phyloP scores from a whole-genome alignment of 495 filamentous ascomycete genomes.

The Xylaria nigripes region DNA sequence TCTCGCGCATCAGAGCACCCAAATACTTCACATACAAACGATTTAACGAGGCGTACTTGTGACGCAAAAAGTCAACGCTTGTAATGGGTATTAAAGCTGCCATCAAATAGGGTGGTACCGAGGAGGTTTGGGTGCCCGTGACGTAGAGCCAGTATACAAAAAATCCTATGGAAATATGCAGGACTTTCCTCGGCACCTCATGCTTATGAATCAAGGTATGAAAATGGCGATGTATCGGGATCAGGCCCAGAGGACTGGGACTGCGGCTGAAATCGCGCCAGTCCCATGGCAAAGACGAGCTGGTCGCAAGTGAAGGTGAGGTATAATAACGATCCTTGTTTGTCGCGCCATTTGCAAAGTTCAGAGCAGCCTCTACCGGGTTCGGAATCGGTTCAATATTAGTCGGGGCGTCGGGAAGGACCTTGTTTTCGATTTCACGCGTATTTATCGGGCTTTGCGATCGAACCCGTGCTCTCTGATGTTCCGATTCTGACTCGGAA shows the following conservation, averaged over 20 bases:
- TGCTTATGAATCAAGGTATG: conserved; percentile 66
- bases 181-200: conserved; percentile 65
- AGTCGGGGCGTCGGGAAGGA: conserved; percentile 34
- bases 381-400: not conserved
- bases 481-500: conserved; percentile 36
- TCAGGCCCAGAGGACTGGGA: conserved; percentile 85
- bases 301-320: conserved; percentile 45
- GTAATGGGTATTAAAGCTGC: conserved; percentile 81
- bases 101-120: conserved; percentile 78
- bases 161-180: conserved; percentile 95
- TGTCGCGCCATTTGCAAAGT: conserved; percentile 26
- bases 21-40: conserved; percentile 73
- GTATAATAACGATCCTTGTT: conserved; percentile 64
- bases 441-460: conserved; percentile 45
- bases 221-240: conserved; percentile 81
- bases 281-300: conserved; percentile 40
- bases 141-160: conserved; percentile 76
- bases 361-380: not conserved
- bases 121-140: conserved; percentile 58
- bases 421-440: conserved; percentile 39
- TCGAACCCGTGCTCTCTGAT: conserved; percentile 39
- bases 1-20: conserved; percentile 93
- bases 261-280: conserved; percentile 80
- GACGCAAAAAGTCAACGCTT: conserved; percentile 70
- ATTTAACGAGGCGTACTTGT: conserved; percentile 73